A percentile compares a stretch with the other conserved stretches of the same genome.
These are phyloP conservation scores for Cryptosporidium parvum DNA, from an alignment of 169 alveolate species.

Conservation along the genomic window DNA sequence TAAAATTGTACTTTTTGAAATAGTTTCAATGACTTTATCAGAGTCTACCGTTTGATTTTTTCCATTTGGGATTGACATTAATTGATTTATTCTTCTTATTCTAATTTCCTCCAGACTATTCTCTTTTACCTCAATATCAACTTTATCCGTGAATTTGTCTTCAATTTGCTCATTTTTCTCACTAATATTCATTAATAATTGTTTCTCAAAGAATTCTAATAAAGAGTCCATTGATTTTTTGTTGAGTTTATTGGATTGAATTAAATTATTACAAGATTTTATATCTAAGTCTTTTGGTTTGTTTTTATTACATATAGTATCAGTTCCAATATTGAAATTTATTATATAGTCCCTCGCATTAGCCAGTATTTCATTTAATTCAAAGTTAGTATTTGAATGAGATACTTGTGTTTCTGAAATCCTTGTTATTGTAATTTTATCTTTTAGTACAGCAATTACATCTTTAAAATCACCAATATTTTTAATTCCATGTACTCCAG, in stretches of 20 bases:
- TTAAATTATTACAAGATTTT: neutral
- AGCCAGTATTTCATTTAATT: neutral
- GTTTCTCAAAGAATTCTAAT: constrained; percentile 1
- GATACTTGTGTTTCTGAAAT: neutral
- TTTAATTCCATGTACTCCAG: constrained; percentile 41
- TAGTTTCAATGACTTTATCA: constrained; percentile 21
- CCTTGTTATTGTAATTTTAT: neutral
- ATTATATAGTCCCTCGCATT: constrained; percentile 16
- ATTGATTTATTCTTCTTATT: constrained; percentile 21
- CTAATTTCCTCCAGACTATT: constrained; percentile 16
- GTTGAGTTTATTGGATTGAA: neutral
- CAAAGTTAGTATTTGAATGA: neutral
- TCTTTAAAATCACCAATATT: constrained; percentile 14
- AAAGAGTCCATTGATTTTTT: constrained; percentile 19
- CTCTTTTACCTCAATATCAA: constrained; percentile 1
- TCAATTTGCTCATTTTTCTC: neutral
- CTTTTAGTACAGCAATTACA: constrained; percentile 3
- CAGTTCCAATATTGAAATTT: neutral
- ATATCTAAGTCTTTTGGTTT: neutral
- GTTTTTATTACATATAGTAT: neutral
- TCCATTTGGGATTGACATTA: neutral
- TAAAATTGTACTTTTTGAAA: constrained; percentile 46
- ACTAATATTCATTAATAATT: neutral
- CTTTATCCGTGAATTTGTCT: neutral
- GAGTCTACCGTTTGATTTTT: neutral